Conservation (phyloP, 2,329 filamentous ascomycete genomes). For the Penicillium sp. region DNA sequence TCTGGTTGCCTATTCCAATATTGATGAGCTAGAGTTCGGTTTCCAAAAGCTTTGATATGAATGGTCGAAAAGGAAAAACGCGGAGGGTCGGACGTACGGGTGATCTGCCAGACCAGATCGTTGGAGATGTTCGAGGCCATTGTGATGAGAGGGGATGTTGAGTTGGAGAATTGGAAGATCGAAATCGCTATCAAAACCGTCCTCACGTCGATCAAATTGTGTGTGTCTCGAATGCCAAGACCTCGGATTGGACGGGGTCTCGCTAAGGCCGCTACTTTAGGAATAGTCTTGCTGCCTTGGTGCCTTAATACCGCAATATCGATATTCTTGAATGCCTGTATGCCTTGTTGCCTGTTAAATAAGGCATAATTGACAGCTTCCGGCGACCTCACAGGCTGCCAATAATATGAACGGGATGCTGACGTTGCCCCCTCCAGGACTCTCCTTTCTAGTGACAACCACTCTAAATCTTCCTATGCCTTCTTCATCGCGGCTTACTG, state of each 20-base stretch:
- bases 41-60: background rate
- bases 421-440: background rate
- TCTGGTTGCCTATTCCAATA: constrained; percentile 67
- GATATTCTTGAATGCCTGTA: background rate
- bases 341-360: constrained; percentile 2
- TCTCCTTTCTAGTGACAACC: background rate
- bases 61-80: background rate
- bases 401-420: constrained; percentile 1
- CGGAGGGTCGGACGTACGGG: constrained; percentile 65
- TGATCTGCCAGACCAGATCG: constrained; percentile 92
- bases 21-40: constrained; percentile 11
- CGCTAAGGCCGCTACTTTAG: constrained; percentile 40
- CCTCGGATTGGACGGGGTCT: constrained; percentile 21
- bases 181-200: constrained; percentile 17
- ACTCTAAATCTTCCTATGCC: background rate
- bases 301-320: constrained; percentile 7
- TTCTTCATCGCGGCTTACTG: background rate
- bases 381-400: constrained; percentile 7
- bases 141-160: constrained; percentile 27
- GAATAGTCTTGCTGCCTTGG: constrained; percentile 25
- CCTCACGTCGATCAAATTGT: constrained; percentile 12
- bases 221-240: constrained; percentile 31
- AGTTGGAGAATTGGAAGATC: constrained; percentile 26
- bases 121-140: constrained; percentile 70
- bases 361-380: constrained; percentile 1